Conservation (phyloP, 495 filamentous ascomycete genomes). For the Halenospora varia region DNA sequence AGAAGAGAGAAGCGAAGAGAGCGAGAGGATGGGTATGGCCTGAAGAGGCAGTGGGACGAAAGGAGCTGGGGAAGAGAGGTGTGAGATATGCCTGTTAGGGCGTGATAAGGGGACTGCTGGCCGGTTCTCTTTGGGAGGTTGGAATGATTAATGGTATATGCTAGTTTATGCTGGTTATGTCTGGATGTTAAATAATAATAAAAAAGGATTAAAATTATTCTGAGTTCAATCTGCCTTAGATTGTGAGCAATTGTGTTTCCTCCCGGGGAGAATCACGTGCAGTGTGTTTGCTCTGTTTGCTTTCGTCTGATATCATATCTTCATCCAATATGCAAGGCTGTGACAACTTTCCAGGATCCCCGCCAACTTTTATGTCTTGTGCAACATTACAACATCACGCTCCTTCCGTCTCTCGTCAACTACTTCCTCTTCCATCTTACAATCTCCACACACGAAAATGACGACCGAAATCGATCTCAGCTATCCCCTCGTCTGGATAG, state of each 20-base stretch:
- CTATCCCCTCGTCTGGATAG: constrained; percentile 73
- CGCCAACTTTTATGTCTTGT: neutral
- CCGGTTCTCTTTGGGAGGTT: constrained; percentile 3
- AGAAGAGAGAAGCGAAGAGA: constrained; percentile 80
- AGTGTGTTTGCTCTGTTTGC: neutral
- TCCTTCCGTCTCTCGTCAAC: neutral
- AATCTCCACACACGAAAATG: neutral
- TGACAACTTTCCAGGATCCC: neutral
- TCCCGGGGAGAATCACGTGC: neutral
- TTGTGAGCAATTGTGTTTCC: no score
- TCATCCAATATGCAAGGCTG: neutral
- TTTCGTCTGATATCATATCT: neutral
- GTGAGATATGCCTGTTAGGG: constrained; percentile 39
- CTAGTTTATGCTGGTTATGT: neutral
- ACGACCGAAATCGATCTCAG: neutral
- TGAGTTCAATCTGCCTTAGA: no score
- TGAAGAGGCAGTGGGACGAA: constrained; percentile 56
- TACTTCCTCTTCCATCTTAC: neutral
- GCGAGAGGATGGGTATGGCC: constrained; percentile 82
- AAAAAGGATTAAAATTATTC: neutral
- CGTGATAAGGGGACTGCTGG: constrained; percentile 12
- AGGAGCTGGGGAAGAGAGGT: constrained; percentile 54
- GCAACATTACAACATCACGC: neutral
- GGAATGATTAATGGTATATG: neutral
- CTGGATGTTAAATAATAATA: neutral